Conservation (phyloP, 345 rosid species). For the Excoecaria agallocha region DNA sequence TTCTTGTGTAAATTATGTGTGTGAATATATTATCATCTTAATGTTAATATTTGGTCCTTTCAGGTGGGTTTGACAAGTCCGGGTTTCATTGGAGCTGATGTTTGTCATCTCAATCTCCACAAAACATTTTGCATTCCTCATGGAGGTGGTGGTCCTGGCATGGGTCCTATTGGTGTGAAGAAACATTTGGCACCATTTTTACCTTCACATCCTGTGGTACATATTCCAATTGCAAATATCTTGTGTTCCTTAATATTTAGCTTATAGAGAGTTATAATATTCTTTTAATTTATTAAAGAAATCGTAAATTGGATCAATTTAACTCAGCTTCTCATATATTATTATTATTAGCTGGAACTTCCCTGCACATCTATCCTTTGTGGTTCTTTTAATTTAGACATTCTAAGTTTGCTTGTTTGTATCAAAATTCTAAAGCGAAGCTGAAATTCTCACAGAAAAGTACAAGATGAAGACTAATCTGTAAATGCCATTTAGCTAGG, state of each 20-base stretch:
- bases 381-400: no score
- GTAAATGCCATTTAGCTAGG: no score
- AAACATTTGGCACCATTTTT: slow-evolving; percentile 92
- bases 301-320: not conserved
- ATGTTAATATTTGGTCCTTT: slow-evolving; percentile 3
- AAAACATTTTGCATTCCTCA: slow-evolving; percentile 98
- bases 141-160: slow-evolving; percentile 99
- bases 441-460: no score
- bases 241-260: not conserved
- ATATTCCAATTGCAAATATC: slow-evolving; percentile 13
- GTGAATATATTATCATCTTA: not conserved
- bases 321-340: not conserved
- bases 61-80: slow-evolving; percentile 98
- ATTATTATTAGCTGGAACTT: not conserved
- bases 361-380: not conserved
- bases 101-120: slow-evolving; percentile 98
- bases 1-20: not conserved
- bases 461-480: no score
- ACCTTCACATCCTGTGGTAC: slow-evolving; percentile 98
- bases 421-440: no score
- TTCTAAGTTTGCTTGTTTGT: no score
- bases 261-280: not conserved
- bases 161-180: slow-evolving; percentile 99
- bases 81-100: slow-evolving; percentile 98
- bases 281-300: not conserved